phyloP scores from a whole-genome alignment of 2,329 filamentous ascomycete genomes.

The Botrytis squamosa region DNA sequence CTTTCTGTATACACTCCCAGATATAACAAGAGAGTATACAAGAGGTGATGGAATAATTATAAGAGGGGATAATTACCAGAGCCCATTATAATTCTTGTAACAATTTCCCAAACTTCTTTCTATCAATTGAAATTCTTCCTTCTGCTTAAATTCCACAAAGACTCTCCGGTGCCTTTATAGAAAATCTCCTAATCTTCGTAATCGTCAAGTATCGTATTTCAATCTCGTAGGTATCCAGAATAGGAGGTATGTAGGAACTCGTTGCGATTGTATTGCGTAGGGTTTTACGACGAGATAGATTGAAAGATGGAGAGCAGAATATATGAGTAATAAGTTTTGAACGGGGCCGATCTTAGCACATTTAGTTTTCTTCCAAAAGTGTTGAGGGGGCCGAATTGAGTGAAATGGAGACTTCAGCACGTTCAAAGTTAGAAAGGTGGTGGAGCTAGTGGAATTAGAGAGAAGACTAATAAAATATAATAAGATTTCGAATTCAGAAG shows the following conservation, averaged over 20 bases:
- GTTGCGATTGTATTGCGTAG: neutral
- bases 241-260: neutral
- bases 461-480: neutral
- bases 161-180: neutral
- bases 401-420: neutral
- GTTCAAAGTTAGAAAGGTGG: neutral
- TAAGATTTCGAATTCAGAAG: neutral
- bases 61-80: constrained; percentile 9
- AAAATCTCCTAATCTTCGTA: neutral
- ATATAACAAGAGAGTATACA: neutral
- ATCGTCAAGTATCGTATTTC: neutral
- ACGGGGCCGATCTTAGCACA: neutral
- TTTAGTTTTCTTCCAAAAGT: constrained; percentile 4
- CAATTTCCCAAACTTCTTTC: neutral
- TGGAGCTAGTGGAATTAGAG: neutral
- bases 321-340: constrained; percentile 2
- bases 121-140: neutral
- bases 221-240: neutral
- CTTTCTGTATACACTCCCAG: neutral
- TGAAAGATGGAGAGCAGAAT: neutral
- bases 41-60: neutral
- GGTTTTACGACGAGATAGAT: neutral
- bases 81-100: constrained; percentile 10
- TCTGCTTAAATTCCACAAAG: neutral
- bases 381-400: constrained; percentile 10